A percentile compares a stretch with the other conserved stretches of the same genome.
Conservation (phyloP, 2,329 filamentous ascomycete species). For the Monilinia vaccinii-corymbosi region DNA sequence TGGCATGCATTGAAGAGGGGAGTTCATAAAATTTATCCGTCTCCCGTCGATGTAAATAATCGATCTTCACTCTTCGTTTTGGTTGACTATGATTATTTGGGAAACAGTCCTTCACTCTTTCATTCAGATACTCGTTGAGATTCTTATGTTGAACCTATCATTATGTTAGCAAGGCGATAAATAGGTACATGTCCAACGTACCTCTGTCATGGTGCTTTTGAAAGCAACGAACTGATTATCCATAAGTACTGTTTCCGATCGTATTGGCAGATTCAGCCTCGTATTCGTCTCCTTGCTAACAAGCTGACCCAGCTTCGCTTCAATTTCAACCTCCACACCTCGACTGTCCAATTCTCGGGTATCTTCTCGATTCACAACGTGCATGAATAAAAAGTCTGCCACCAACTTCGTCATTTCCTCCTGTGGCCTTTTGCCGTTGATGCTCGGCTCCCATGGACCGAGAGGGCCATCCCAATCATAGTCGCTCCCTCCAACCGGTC, state of each 20-base stretch:
- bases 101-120: slow-evolving; percentile 49
- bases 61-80: slow-evolving; percentile 50
- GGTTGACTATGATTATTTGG: slow-evolving; percentile 37
- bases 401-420: slow-evolving; percentile 67
- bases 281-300: slow-evolving; percentile 63
- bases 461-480: slow-evolving; percentile 27
- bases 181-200: slow-evolving; percentile 35
- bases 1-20: slow-evolving; percentile 45
- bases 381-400: slow-evolving; percentile 71
- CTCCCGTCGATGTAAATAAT: slow-evolving; percentile 76
- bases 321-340: slow-evolving; percentile 77
- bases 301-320: slow-evolving; percentile 83
- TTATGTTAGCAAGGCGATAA: slow-evolving; percentile 12
- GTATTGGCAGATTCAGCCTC: slow-evolving; percentile 57
- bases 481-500: slow-evolving; percentile 8
- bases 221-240: slow-evolving; percentile 58
- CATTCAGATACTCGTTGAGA: slow-evolving; percentile 81
- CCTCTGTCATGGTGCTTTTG: slow-evolving; percentile 83
- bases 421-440: slow-evolving; percentile 60
- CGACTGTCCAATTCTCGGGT: slow-evolving; percentile 52
- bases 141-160: slow-evolving; percentile 65
- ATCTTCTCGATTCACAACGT: slow-evolving; percentile 60
- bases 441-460: slow-evolving; percentile 55
- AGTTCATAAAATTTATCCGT: slow-evolving; percentile 78
- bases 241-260: slow-evolving; percentile 61